Base-by-base conservation (phyloP, 192 early-diverging fungal genomes). In the Diversispora epigaea region DNA sequence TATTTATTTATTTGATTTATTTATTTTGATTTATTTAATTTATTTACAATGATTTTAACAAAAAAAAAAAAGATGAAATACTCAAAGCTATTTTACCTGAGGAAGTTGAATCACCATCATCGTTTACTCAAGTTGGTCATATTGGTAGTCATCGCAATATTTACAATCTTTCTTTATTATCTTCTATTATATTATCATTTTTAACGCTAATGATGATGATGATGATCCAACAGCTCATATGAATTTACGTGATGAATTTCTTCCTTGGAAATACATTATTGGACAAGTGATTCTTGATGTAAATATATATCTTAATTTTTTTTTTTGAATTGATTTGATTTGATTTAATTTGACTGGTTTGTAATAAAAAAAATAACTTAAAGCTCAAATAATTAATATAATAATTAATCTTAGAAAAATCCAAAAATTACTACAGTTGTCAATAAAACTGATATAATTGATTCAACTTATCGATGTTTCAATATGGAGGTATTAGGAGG, bases 401-500 rank as follows among this genome's bases (percentile, higher is more conserved):
- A 15, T 64, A 44, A 64, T 44, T n/a, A n/a, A 52, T 64, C 3
- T 10, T 67, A 93, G 92, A 99, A 99, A 89, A 93, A 94, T 77
- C 87, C 88, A 11, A 88, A 88, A 21, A 87, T 99, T 44, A 85
- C 81, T 21, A 96, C 93, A 4, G 95, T 99, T 5, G 96, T 99
- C 60, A 99, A 99, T 86, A 99, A 99, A 82, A 91, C 91, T 14
- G 94, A 95, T 77, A 87, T 84, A 41, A 99, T 99, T 50, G 95
- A 99, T 80, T 92, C 91, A 78, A 96, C 93, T 0, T 99, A 94
- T 84, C 88, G 98, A 52, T 94, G 93, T 77, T 99, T 99, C 81
- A 85, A 93, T 65, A 96, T 99, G 95, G 98, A 99, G 77, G 79
- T 99, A 15, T 79, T 99, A 10, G 97, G 95, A 8, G 96, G 97